Conservation (phyloP, 352 stramenopile genomes). For the Globisporangium barbulae region DNA sequence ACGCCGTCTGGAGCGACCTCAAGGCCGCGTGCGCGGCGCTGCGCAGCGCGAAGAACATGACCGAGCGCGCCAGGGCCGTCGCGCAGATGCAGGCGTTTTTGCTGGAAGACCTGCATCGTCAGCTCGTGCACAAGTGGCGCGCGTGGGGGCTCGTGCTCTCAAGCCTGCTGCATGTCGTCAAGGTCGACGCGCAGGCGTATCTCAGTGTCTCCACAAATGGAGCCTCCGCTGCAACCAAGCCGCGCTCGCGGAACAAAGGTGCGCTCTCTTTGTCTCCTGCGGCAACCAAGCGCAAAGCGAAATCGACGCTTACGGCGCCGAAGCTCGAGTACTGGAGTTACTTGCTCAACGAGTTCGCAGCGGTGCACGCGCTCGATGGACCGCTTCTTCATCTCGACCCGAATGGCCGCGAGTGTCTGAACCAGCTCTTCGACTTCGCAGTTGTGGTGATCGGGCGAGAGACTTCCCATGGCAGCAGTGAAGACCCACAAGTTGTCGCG, state of each 20-base stretch:
- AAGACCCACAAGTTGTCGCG: slow-evolving; percentile 23
- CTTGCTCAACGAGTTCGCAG: slow-evolving; percentile 56
- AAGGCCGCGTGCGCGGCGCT: slow-evolving; percentile 41
- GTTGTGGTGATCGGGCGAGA: slow-evolving; percentile 44
- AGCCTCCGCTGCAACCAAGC: not conserved
- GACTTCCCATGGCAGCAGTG: slow-evolving; percentile 18
- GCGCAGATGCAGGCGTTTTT: slow-evolving; percentile 50
- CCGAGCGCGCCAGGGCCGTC: slow-evolving; percentile 29
- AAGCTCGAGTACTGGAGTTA: slow-evolving; percentile 56
- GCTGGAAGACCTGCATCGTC: slow-evolving; percentile 37
- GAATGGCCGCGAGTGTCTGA: slow-evolving; percentile 62
- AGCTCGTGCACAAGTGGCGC: slow-evolving; percentile 69
- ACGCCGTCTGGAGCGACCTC: slow-evolving; percentile 47
- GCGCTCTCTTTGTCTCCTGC: not conserved
- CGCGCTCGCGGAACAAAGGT: not conserved
- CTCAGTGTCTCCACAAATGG: slow-evolving; percentile 15
- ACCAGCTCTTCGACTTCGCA: slow-evolving; percentile 56
- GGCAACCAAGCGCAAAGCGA: slow-evolving; percentile 27
- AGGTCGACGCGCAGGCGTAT: slow-evolving; percentile 43
- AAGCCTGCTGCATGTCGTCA: slow-evolving; percentile 44
- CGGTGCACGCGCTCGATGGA: slow-evolving; percentile 41
- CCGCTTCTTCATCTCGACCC: slow-evolving; percentile 69
- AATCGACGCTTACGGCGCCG: slow-evolving; percentile 22
- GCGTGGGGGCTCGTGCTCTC: slow-evolving; percentile 62
- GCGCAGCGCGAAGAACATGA: slow-evolving; percentile 35